Evolutionary conservation across 1,284 basidiomycete genomes (phyloP).

Genomic region (Cryptococcus sp.): DNA sequence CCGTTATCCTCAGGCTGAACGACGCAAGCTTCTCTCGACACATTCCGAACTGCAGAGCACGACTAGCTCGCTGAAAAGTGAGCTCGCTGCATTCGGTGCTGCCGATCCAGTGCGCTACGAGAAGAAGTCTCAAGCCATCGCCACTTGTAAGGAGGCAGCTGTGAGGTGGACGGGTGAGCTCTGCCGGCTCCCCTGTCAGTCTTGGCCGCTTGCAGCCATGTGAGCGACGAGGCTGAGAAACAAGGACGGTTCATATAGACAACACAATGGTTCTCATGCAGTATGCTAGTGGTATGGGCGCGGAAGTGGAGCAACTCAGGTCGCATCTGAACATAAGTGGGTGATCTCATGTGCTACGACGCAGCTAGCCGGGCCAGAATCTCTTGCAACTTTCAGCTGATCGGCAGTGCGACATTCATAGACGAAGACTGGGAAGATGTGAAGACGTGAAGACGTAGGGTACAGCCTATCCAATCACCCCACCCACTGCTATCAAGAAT

Average conservation of each 20-base stretch:
- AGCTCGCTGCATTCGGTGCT: slow-evolving; percentile 67
- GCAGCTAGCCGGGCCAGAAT: neutral
- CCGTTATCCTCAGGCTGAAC: slow-evolving; percentile 58
- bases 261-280: slow-evolving; percentile 43
- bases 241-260: slow-evolving; percentile 24
- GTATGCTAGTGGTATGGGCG: slow-evolving; percentile 24
- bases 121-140: slow-evolving; percentile 67
- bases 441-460: slow-evolving; percentile 5
- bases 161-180: slow-evolving; percentile 78
- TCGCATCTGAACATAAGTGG: slow-evolving; percentile 39
- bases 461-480: neutral
- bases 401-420: neutral
- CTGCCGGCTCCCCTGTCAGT: neutral
- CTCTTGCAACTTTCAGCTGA: slow-evolving; percentile 6
- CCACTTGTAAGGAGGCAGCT: slow-evolving; percentile 74
- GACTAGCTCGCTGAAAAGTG: slow-evolving; percentile 55
- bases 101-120: slow-evolving; percentile 79
- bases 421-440: slow-evolving; percentile 26
- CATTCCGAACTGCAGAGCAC: slow-evolving; percentile 44
- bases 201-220: neutral
- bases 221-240: neutral
- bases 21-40: slow-evolving; percentile 57
- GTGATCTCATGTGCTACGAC: slow-evolving; percentile 6
- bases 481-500: no score
- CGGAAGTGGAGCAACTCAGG: slow-evolving; percentile 29